phyloP scores from a whole-genome alignment of 768 basidiomycete species.

The Rubroboletus pulcherrimus region DNA sequence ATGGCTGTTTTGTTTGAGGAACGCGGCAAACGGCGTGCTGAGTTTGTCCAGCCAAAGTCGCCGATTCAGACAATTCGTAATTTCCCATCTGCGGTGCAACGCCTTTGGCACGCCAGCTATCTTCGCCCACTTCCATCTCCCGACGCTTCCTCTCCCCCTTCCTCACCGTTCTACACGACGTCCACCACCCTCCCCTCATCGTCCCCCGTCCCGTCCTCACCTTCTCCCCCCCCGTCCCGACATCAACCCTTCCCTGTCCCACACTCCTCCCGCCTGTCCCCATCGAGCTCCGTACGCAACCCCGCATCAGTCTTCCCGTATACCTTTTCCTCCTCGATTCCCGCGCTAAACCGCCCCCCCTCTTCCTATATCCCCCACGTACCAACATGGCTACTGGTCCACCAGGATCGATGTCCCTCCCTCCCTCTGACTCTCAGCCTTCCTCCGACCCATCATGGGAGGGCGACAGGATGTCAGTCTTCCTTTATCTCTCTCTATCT shows the following conservation, averaged over 20 bases:
- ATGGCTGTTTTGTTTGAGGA: background rate
- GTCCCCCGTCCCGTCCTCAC: background rate
- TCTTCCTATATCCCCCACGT: background rate
- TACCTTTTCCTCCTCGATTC: conserved; percentile 3
- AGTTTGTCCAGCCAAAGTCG: conserved; percentile 26
- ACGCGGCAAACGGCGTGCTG: conserved; percentile 31
- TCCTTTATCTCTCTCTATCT: conserved; percentile 3
- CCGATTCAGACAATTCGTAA: conserved; percentile 6
- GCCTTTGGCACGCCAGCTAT: conserved; percentile 31
- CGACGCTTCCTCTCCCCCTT: background rate
- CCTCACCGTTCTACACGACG: background rate
- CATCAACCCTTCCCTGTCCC: background rate
- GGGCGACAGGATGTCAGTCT: conserved; percentile 75
- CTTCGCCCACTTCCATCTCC: conserved; percentile 21
- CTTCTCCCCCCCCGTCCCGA: background rate
- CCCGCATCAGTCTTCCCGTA: background rate
- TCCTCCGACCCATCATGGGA: conserved; percentile 61
- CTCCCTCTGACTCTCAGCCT: conserved; percentile 7
- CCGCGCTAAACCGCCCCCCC: background rate
- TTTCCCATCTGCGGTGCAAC: conserved; percentile 36
- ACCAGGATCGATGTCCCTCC: conserved; percentile 26
- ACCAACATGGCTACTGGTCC: conserved; percentile 21
- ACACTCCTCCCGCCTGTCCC: background rate
- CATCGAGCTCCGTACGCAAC: background rate
- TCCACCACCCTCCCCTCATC: background rate